Conservation (phyloP, 495 filamentous ascomycete species). For the Podospora tetraspora region DNA sequence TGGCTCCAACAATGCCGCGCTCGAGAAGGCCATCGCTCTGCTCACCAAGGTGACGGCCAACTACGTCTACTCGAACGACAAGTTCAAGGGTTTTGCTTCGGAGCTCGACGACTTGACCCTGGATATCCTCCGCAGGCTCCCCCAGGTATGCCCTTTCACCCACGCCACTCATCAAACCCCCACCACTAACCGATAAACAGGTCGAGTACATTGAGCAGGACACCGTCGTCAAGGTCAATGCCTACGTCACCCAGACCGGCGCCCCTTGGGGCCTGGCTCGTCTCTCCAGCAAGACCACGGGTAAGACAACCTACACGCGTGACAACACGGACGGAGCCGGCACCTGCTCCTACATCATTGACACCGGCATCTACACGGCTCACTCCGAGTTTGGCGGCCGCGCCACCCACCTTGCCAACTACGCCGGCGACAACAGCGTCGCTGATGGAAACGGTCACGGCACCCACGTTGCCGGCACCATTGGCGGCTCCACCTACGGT, state of each 20-base stretch:
- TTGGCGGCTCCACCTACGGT: constrained; percentile 35
- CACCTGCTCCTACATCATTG: constrained; percentile 56
- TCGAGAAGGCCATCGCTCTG: constrained; percentile 30
- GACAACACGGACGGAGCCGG: constrained; percentile 53
- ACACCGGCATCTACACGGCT: constrained; percentile 51
- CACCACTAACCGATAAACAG: constrained; percentile 16
- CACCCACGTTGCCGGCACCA: constrained; percentile 13
- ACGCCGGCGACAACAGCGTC: constrained; percentile 31
- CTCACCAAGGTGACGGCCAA: constrained; percentile 33
- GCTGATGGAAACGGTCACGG: constrained; percentile 39
- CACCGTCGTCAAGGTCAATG: constrained; percentile 42
- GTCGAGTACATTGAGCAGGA: constrained; percentile 53
- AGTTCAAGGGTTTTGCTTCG: constrained; percentile 45
- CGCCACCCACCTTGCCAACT: background rate
- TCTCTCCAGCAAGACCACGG: constrained; percentile 49
- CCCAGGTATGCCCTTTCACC: constrained; percentile 25
- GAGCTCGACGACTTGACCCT: constrained; percentile 33
- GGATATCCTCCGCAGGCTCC: constrained; percentile 38
- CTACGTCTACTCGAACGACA: constrained; percentile 36
- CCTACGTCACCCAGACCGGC: constrained; percentile 43
- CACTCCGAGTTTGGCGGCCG: constrained; percentile 31
- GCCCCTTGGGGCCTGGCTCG: constrained; percentile 59
- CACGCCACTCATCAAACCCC: too few species aligned
- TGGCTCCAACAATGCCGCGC: constrained; percentile 28
- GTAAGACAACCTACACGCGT: constrained; percentile 54